These are phyloP conservation scores for Pythium brachiatum DNA, from an alignment of 352 stramenopile species.

Conservation along the genomic window DNA sequence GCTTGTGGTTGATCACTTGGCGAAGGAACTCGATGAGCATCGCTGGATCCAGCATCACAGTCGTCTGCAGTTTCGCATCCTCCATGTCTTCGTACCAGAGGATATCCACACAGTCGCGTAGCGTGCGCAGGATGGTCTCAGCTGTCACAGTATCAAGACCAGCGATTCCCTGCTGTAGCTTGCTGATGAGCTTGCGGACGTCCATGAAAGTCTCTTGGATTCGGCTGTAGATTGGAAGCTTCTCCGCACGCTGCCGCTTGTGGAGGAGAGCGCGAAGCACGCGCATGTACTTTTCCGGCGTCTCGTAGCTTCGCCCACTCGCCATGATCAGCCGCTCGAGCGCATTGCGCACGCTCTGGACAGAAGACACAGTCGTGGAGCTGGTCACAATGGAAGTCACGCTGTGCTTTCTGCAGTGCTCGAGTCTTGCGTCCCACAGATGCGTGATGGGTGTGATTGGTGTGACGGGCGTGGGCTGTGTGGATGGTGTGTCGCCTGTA, in stretches of 20 bases:
- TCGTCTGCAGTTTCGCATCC: neutral
- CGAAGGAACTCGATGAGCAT: constrained; percentile 16
- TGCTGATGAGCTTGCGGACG: neutral
- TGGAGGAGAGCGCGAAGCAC: too few species aligned
- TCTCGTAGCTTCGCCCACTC: neutral
- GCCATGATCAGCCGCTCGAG: too few species aligned
- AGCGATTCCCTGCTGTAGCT: neutral
- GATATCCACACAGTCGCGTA: constrained; percentile 18
- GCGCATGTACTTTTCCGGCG: constrained; percentile 5
- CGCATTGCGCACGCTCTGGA: too few species aligned
- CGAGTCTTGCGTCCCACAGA: too few species aligned
- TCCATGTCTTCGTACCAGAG: constrained; percentile 1
- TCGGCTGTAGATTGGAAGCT: neutral
- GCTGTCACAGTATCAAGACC: neutral
- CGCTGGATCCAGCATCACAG: constrained; percentile 7
- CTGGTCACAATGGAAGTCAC: neutral
- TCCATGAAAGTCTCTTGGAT: neutral
- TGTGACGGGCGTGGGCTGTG: too few species aligned
- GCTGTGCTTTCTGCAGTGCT: too few species aligned
- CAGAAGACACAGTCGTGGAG: too few species aligned
- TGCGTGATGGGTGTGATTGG: too few species aligned
- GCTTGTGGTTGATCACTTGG: constrained; percentile 9
- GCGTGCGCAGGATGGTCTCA: neutral
- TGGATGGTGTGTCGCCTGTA: too few species aligned
- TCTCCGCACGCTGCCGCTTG: neutral